Conservation (phyloP, 805 yeast genomes). For the Starmerella sirachaensis region DNA sequence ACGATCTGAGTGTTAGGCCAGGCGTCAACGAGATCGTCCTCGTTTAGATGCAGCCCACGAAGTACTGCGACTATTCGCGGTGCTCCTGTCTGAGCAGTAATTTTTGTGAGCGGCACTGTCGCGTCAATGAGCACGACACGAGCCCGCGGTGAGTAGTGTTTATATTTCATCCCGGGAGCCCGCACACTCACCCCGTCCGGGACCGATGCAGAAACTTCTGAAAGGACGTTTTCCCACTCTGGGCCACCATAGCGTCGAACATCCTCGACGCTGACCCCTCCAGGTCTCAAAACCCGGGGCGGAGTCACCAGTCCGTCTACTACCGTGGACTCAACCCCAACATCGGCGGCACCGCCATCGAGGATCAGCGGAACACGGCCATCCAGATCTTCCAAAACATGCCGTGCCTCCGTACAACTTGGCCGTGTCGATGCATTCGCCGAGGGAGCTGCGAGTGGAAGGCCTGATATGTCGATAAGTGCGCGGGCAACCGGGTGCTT, state of each 20-base stretch:
- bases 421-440: slow-evolving; percentile 96
- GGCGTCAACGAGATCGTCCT: slow-evolving; percentile 11
- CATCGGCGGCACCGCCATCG: slow-evolving; percentile 81
- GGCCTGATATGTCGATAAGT: slow-evolving; percentile 65
- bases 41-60: slow-evolving; percentile 23
- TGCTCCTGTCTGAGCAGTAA: background rate
- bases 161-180: slow-evolving; percentile 97
- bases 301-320: slow-evolving; percentile 78
- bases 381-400: slow-evolving; percentile 67
- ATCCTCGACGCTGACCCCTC: slow-evolving; percentile 78
- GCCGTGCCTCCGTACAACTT: slow-evolving; percentile 79
- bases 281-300: slow-evolving; percentile 85
- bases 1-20: slow-evolving; percentile 12
- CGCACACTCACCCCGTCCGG: slow-evolving; percentile 50
- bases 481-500: slow-evolving; percentile 82
- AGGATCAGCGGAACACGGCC: slow-evolving; percentile 72
- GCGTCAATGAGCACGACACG: slow-evolving; percentile 56
- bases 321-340: slow-evolving; percentile 91
- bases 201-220: slow-evolving; percentile 39
- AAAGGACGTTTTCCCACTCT: slow-evolving; percentile 45
- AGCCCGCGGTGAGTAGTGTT: slow-evolving; percentile 88
- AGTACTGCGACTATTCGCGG: slow-evolving; percentile 39
- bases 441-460: slow-evolving; percentile 94
- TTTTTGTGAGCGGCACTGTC: slow-evolving; percentile 29
- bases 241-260: slow-evolving; percentile 54